Conservation (phyloP, 2,329 filamentous ascomycete genomes). For the Cytospora schulzeri region DNA sequence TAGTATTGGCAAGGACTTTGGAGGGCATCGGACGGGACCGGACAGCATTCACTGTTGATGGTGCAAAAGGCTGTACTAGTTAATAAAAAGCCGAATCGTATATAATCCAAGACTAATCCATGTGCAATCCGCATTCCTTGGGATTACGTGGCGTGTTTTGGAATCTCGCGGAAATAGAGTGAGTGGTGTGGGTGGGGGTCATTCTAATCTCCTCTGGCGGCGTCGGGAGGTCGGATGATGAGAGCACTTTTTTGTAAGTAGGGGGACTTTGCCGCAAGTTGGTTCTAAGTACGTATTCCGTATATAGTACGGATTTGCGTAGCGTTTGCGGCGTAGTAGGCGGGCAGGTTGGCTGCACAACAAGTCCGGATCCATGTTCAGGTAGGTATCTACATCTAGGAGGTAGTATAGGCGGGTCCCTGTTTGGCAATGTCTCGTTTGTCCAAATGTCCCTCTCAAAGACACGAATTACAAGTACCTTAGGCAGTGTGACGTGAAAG, state of each 20-base stretch:
- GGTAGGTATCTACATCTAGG: neutral
- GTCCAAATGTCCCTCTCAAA: neutral
- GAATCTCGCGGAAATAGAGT: conserved; percentile 5
- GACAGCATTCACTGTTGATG: neutral
- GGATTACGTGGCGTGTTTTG: conserved; percentile 21
- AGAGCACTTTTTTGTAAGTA: neutral
- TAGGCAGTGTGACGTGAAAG: neutral
- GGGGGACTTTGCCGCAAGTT: neutral
- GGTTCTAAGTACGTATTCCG: neutral
- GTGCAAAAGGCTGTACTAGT: conserved; percentile 13
- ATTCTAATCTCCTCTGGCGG: neutral
- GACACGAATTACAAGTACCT: neutral
- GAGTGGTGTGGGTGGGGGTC: conserved; percentile 2
- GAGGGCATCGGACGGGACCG: conserved; percentile 1
- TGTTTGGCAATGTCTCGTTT: neutral
- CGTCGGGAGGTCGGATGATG: neutral
- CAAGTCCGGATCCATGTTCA: no score
- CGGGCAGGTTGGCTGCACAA: neutral
- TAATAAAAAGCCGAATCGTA: conserved; percentile 20
- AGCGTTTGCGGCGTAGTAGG: neutral
- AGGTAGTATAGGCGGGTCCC: neutral
- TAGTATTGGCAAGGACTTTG: neutral
- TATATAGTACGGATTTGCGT: neutral
- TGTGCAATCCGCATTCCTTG: conserved; percentile 10
- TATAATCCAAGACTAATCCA: conserved; percentile 15